Evolutionary conservation across 129 eudicot genomes (phyloP).

Genomic region (Ambrosia artemisiifolia): DNA sequence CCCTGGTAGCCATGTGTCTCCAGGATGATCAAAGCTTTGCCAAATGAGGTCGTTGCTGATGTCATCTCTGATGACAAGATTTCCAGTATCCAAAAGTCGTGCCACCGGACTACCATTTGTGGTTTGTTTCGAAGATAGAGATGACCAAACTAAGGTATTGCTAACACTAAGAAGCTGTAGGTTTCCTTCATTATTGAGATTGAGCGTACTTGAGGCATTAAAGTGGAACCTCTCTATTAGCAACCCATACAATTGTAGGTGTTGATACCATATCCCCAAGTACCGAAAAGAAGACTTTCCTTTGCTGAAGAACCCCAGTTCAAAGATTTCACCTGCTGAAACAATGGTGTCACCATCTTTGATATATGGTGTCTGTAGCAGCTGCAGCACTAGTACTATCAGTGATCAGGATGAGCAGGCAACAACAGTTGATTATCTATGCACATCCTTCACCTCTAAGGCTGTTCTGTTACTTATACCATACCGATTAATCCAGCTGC

Average conservation of each 20-base stretch:
- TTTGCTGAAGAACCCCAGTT: background rate
- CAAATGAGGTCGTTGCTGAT: background rate
- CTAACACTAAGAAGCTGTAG: background rate
- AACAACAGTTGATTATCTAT: background rate
- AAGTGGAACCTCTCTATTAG: background rate
- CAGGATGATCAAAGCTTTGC: slow-evolving; percentile 17
- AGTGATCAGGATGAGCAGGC: background rate
- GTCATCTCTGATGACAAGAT: slow-evolving; percentile 6
- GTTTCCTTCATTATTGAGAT: background rate
- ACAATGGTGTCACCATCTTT: slow-evolving; percentile 1
- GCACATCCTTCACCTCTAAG: too few relatives aligned
- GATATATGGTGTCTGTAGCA: background rate
- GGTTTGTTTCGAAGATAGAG: background rate
- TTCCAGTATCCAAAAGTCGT: slow-evolving; percentile 11
- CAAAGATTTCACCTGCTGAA: background rate
- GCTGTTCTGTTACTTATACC: too few relatives aligned
- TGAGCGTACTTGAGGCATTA: background rate
- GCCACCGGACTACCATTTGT: background rate
- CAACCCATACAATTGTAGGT: background rate
- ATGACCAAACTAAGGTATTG: background rate
- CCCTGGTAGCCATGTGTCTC: slow-evolving; percentile 1
- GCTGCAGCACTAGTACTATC: background rate
- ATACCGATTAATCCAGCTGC: too few relatives aligned
- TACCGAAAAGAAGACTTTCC: background rate
- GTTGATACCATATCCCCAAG: slow-evolving; percentile 6